Evolutionary conservation across 768 basidiomycete species (phyloP), one percentile per base, ranked within the genome.

Genomic region (Auriscalpium vulgare): DNA sequence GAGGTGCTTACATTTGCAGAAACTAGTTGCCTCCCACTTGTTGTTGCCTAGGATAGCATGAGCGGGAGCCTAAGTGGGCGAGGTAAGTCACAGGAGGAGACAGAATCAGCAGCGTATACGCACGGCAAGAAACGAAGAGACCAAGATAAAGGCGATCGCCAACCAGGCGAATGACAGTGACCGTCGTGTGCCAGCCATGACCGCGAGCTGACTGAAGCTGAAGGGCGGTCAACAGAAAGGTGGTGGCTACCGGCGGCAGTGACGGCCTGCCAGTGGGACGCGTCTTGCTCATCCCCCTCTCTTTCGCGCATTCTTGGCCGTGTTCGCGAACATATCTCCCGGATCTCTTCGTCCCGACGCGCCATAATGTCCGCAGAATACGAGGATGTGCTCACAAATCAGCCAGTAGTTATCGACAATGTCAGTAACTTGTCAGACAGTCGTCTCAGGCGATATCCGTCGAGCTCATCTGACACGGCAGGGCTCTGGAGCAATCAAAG

Each of bases 391-490:
- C 82, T 97, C 69, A 95, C 95, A 56, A 98, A 97, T 75, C 95
- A 98, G 73, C 95, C 95, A 6, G 94, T 98, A 56, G 95, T 98
- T 62, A 97, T 98, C 66, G 95, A 98, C 78, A 98, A 98, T 75
- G 95, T 95, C 61, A 63, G 86, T 75, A 13, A 35, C 40, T 21
- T 50, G 43, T 59, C 56, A 55, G 14, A 61, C 51, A 53, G 51
- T 56, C 64, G 57, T 56, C 62, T 67, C 59, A 60, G 63, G 67
- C 65, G 66, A 61, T 29, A 29, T 60, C 56, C 59, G 37, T 50
- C 56, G 29, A 29, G 29, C 29, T 29, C 29, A 29, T 29, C 29
- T 29, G 29, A 29, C 7, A 29, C 53, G n/a, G n/a, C 69, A 98
- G 93, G 97, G 97, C 59, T 97, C 95, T 55, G 97, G 97, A 34